Evolutionary conservation across 2,329 filamentous ascomycete species (phyloP).

Genomic region (Fusarium xyrophilum): DNA sequence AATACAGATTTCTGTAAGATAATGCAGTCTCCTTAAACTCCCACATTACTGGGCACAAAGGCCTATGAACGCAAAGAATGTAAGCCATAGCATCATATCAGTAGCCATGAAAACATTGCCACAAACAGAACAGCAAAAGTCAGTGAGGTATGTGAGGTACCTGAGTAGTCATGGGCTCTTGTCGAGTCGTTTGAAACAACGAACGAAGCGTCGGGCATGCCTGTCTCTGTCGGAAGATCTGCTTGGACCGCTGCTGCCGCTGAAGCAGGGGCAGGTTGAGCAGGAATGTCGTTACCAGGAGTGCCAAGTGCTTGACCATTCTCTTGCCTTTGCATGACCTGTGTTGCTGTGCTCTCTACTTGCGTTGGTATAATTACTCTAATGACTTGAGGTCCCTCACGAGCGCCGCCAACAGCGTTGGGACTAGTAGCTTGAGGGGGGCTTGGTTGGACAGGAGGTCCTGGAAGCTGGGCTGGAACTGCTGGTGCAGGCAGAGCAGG

Average conservation of each 20-base stretch:
- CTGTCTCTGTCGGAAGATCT: neutral
- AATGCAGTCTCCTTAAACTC: neutral
- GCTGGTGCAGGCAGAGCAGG: neutral
- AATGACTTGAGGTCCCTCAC: slow-evolving; percentile 23
- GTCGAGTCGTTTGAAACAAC: slow-evolving; percentile 2
- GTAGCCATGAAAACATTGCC: neutral
- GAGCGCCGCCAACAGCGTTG: neutral
- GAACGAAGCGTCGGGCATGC: neutral
- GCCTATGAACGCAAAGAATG: neutral
- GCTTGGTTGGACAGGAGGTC: neutral
- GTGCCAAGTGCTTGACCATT: neutral
- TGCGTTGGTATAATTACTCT: slow-evolving; percentile 38
- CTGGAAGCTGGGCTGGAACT: neutral
- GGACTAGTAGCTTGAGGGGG: neutral
- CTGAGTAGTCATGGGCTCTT: neutral
- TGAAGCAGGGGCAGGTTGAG: neutral
- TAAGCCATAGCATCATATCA: neutral
- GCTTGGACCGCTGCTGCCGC: neutral
- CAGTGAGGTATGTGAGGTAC: neutral
- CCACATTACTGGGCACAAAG: neutral
- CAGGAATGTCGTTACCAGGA: neutral
- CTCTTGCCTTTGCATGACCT: slow-evolving; percentile 7
- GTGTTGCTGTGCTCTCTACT: slow-evolving; percentile 30
- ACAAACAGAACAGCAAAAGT: neutral
- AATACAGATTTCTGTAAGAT: slow-evolving; percentile 19